A percentile compares a stretch with the other conserved stretches of the same genome.
Evolutionary conservation across 129 eudicot genomes (phyloP).

Genomic region (Flaveria sonorensis): DNA sequence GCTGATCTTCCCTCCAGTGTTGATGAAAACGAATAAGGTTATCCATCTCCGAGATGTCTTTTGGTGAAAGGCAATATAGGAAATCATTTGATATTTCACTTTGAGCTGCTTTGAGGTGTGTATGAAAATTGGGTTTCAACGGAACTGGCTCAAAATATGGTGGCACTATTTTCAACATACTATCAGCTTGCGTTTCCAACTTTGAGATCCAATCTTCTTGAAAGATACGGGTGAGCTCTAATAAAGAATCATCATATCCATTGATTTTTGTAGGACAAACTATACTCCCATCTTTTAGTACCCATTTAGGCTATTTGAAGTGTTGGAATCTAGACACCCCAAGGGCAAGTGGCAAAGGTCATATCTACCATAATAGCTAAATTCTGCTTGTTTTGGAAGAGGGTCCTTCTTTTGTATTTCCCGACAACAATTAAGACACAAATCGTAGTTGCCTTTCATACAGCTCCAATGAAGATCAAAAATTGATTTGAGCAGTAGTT

Average conservation of each 20-base stretch:
- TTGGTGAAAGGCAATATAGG: conserved; percentile 25
- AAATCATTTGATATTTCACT: conserved; percentile 11
- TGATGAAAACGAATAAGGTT: conserved; percentile 33
- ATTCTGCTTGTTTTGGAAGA: background rate
- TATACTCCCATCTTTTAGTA: background rate
- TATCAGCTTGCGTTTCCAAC: background rate
- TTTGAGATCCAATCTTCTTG: background rate
- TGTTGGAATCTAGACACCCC: background rate
- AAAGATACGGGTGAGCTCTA: background rate
- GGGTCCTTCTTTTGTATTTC: conserved; percentile 10
- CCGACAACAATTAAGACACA: conserved; percentile 28
- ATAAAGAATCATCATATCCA: background rate
- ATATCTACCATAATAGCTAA: background rate
- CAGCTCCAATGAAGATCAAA: conserved; percentile 20
- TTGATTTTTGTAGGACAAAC: background rate
- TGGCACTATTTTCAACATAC: background rate
- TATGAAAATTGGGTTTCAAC: background rate
- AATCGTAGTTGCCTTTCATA: conserved; percentile 8
- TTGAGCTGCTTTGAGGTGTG: conserved; percentile 21
- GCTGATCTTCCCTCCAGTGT: conserved; percentile 34
- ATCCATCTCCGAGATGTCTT: conserved; percentile 17
- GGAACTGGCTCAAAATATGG: conserved; percentile 10
- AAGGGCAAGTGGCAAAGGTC: background rate
- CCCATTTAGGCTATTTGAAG: background rate
- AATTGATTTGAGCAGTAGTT: conserved; percentile 22